Conservation (phyloP, 805 yeast species). For the Metschnikowia drakensbergensis region DNA sequence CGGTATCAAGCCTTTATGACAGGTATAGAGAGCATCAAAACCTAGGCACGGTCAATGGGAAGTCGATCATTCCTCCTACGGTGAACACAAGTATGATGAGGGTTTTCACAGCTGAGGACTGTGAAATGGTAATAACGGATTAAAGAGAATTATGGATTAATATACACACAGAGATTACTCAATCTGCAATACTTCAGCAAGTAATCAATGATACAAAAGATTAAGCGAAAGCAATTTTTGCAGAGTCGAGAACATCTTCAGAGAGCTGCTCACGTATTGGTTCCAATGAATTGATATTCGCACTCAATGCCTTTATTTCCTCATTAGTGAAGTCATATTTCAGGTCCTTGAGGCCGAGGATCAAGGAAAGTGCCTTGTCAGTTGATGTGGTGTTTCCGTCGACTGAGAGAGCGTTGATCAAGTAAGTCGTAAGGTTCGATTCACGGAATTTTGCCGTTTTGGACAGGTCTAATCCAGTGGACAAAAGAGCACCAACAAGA, state of each 20-base stretch:
- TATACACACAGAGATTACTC: background rate
- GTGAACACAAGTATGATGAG: slow-evolving; percentile 46
- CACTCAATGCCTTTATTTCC: slow-evolving; percentile 37
- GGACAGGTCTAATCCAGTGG: slow-evolving; percentile 46
- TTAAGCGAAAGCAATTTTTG: slow-evolving; percentile 40
- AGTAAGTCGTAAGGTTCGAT: slow-evolving; percentile 29
- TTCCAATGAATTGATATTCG: slow-evolving; percentile 37
- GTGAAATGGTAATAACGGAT: slow-evolving; percentile 34
- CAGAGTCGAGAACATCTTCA: slow-evolving; percentile 49
- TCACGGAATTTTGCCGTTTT: slow-evolving; percentile 37
- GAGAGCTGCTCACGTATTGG: slow-evolving; percentile 47
- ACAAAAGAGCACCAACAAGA: slow-evolving; percentile 54
- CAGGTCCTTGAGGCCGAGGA: slow-evolving; percentile 42
- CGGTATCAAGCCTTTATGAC: slow-evolving; percentile 31
- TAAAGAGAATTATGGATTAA: slow-evolving; percentile 1
- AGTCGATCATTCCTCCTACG: slow-evolving; percentile 46
- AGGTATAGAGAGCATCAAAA: slow-evolving; percentile 21
- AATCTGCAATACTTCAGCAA: too few species aligned
- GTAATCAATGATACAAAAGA: background rate
- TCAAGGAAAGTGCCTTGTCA: slow-evolving; percentile 53
- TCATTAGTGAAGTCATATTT: slow-evolving; percentile 43
- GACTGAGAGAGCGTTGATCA: slow-evolving; percentile 27
- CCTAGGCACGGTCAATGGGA: slow-evolving; percentile 38
- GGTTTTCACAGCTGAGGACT: slow-evolving; percentile 49
- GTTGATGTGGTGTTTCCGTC: slow-evolving; percentile 46